Conservation (phyloP, 1,284 basidiomycete genomes). For the Fomes fomentarius region DNA sequence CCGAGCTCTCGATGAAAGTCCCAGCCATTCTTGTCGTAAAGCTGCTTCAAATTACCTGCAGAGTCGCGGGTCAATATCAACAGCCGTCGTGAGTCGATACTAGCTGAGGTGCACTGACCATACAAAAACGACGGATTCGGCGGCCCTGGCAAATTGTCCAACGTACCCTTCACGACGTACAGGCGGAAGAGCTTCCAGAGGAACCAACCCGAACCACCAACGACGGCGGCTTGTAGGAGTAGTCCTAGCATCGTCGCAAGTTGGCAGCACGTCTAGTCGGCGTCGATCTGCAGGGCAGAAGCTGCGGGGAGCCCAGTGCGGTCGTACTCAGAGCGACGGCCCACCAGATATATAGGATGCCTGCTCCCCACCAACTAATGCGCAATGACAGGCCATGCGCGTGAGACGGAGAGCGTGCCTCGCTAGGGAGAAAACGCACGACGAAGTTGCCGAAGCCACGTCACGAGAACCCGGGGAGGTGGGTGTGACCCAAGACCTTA, state of each 20-base stretch:
- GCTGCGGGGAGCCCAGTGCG: neutral
- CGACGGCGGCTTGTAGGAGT: neutral
- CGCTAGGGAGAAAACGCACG: neutral
- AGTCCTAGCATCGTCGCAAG: neutral
- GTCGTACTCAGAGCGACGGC: too few species aligned
- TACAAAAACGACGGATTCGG: conserved; percentile 13
- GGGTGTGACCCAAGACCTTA: too few species aligned
- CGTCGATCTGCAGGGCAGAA: neutral
- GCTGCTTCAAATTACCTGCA: conserved; percentile 23
- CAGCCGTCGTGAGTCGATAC: neutral
- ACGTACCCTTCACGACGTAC: conserved; percentile 2
- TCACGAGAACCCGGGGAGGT: conserved; percentile 3
- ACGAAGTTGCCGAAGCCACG: neutral
- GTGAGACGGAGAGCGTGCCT: neutral
- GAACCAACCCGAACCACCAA: conserved; percentile 6
- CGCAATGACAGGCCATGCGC: conserved; percentile 2
- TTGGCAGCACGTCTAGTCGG: neutral
- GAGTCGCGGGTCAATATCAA: neutral
- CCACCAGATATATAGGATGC: too few species aligned
- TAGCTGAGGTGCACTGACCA: neutral
- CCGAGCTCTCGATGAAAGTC: conserved; percentile 17
- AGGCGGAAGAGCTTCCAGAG: conserved; percentile 13
- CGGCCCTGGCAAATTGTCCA: conserved; percentile 20
- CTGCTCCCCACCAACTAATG: neutral
- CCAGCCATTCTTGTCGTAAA: conserved; percentile 22